Percentiles rank a stretch among this genome's conserved stretches.
phyloP scores from a whole-genome alignment of 805 yeast genomes.

The Wickerhamiella dianesei region DNA sequence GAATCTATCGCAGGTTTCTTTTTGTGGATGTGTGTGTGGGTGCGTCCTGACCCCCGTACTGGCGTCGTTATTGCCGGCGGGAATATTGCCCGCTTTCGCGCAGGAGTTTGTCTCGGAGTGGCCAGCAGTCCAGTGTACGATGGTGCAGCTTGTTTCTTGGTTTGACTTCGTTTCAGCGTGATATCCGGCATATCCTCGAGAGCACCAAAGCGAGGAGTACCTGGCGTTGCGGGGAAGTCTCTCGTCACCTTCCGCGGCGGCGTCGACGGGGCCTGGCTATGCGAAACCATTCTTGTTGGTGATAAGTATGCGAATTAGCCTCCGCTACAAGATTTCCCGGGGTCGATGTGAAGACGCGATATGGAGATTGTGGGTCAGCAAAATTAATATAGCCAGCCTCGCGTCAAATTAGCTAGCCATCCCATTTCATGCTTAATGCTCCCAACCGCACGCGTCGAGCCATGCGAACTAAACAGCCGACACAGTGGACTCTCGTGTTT shows the following conservation, averaged over 20 bases:
- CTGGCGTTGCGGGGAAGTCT: slow-evolving; percentile 17
- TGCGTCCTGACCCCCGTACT: slow-evolving; percentile 19
- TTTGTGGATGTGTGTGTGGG: background rate
- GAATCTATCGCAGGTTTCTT: background rate
- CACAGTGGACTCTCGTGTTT: background rate
- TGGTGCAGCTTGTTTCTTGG: background rate
- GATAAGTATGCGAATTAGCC: background rate
- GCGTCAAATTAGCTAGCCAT: background rate
- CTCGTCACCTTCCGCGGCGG: slow-evolving; percentile 17
- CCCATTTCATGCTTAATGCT: background rate
- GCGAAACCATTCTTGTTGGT: background rate
- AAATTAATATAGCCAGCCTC: background rate
- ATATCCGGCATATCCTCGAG: slow-evolving; percentile 16
- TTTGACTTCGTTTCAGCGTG: background rate
- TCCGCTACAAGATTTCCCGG: background rate
- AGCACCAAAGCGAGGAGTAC: slow-evolving; percentile 20
- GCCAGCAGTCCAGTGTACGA: background rate
- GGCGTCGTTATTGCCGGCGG: slow-evolving; percentile 15
- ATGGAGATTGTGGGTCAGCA: background rate
- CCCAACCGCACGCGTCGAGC: background rate
- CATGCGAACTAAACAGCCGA: background rate
- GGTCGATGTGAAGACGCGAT: background rate
- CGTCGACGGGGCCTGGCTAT: slow-evolving; percentile 17
- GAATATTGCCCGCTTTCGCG: slow-evolving; percentile 16
- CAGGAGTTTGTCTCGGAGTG: slow-evolving; percentile 11